phyloP scores from a whole-genome alignment of 176 grass and related monocot genomes.

The Ensete glaucum region DNA sequence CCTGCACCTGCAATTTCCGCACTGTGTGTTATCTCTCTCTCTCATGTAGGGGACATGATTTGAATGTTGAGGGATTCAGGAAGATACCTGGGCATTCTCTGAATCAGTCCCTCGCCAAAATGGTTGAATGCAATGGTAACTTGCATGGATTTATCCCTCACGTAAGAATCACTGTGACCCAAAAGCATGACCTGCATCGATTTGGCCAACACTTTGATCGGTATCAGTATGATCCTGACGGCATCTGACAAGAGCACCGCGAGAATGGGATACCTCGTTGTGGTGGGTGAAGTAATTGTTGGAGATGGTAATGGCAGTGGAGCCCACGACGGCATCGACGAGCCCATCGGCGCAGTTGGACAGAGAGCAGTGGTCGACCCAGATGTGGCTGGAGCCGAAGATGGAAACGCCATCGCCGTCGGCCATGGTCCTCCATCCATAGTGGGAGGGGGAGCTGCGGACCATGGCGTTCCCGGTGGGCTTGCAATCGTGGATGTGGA shows the following conservation, averaged over 20 bases:
- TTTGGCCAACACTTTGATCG: background rate
- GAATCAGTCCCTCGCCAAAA: constrained; percentile 11
- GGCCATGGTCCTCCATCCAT: constrained; percentile 1
- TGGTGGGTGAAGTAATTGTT: constrained; percentile 15
- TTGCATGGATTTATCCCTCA: constrained; percentile 4
- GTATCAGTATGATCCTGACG: too few species aligned
- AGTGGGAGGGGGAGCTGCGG: constrained; percentile 5
- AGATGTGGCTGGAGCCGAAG: constrained; percentile 2
- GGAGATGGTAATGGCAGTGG: constrained; percentile 5
- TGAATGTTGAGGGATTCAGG: background rate
- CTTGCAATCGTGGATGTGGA: constrained; percentile 6
- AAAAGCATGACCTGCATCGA: constrained; percentile 7
- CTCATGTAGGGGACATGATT: background rate
- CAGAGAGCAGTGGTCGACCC: constrained; percentile 9
- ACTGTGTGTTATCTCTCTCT: background rate
- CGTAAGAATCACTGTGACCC: constrained; percentile 7
- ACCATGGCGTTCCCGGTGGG: constrained; percentile 12
- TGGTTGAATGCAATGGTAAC: constrained; percentile 7
- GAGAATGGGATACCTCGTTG: background rate
- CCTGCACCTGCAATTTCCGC: constrained; percentile 1
- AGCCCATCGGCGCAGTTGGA: constrained; percentile 10
- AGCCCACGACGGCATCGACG: background rate
- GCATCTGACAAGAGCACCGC: too few species aligned
- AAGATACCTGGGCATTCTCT: constrained; percentile 6
- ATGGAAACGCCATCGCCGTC: constrained; percentile 7